phyloP scores from a whole-genome alignment of 305 asterid species.

The Euphrasia arctica region DNA sequence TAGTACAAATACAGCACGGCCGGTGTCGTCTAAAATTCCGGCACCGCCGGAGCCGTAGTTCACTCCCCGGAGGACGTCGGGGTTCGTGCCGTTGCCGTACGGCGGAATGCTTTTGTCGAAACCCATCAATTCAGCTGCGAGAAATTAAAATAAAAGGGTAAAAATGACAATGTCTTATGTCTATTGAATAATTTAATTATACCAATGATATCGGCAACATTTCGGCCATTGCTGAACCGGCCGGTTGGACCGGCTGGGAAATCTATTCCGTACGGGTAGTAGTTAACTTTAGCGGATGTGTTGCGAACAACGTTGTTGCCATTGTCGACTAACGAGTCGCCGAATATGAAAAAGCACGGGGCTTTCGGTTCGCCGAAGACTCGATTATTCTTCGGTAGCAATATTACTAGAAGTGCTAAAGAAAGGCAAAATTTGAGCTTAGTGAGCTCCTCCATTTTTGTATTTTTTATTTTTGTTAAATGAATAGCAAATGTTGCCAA shows the following conservation, averaged over 20 bases:
- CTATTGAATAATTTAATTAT: not conserved
- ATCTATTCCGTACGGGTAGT: conserved; percentile 36
- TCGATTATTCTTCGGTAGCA: not conserved
- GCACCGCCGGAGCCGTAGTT: conserved; percentile 43
- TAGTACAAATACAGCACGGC: conserved; percentile 17
- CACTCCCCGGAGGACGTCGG: conserved; percentile 31
- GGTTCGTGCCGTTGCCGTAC: conserved; percentile 19
- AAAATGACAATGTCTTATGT: not conserved
- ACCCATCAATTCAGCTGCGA: conserved; percentile 37
- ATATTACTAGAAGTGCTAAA: not conserved
- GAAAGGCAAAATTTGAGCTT: not conserved
- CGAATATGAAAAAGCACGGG: conserved; percentile 37
- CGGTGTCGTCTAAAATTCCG: conserved; percentile 41
- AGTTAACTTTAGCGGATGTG: conserved; percentile 29
- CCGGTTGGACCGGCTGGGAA: conserved; percentile 35
- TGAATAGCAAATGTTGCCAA: no score
- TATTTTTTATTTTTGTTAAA: not conserved
- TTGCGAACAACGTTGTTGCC: conserved; percentile 32
- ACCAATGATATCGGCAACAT: conserved; percentile 31
- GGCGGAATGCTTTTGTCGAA: conserved; percentile 32
- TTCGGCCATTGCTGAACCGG: conserved; percentile 35
- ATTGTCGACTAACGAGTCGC: conserved; percentile 36
- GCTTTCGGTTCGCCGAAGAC: not conserved
- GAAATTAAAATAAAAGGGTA: no score
- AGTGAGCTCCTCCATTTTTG: not conserved